Base-by-base conservation (phyloP, 2,329 filamentous ascomycete species). In the Colletotrichum sp. region DNA sequence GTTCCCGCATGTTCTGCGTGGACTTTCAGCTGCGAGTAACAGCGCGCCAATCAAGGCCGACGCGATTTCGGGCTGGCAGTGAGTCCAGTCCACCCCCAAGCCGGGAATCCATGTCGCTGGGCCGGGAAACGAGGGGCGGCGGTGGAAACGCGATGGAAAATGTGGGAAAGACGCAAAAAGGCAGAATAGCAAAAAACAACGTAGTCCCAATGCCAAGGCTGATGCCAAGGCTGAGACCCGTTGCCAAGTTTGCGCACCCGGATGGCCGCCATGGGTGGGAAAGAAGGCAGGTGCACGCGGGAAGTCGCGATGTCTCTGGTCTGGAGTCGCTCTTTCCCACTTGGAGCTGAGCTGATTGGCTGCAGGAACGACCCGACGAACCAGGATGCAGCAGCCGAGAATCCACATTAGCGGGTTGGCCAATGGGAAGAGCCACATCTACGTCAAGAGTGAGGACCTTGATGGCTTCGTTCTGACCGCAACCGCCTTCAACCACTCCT, bases 161-260 rank as follows among this genome's bases (percentile, higher is more conserved):
- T 24, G 72, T 30, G 68, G 69, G 57, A 55, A 65, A 30, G 34
- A 18, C 16, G 28, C 34, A 60, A 32, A 49, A 34, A 67, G 12
- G 2, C 28, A 60, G 52, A 74, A 55, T 39, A 75, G 73, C 73
- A 68, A 68, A 73, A 76, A 34, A 73, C 70, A 34, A 76, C 74
- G 70, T n/a, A 16, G 49, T 60, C 34, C n/a, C 24, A 52, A 34
- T 74, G 74, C 74, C 74, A 76, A 76, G 74, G 74, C 74, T 76
- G 74, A 73, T 74, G 73, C 24, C 24, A 76, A 76, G 74, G 74
- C 74, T 76, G 74, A 76, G 63, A 44, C 74, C 70, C 64, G 44
- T 69, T 49, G 74, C 74, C 74, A 76, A 76, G 74, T 71, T 59
- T 76, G 73, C 66, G 64, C 65, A 76, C 74, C 74, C 44, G 70